A percentile compares a stretch with the other conserved stretches of the same genome.
phyloP scores from a whole-genome alignment of 2,329 filamentous ascomycete genomes.

The Sarocladium oryzae region DNA sequence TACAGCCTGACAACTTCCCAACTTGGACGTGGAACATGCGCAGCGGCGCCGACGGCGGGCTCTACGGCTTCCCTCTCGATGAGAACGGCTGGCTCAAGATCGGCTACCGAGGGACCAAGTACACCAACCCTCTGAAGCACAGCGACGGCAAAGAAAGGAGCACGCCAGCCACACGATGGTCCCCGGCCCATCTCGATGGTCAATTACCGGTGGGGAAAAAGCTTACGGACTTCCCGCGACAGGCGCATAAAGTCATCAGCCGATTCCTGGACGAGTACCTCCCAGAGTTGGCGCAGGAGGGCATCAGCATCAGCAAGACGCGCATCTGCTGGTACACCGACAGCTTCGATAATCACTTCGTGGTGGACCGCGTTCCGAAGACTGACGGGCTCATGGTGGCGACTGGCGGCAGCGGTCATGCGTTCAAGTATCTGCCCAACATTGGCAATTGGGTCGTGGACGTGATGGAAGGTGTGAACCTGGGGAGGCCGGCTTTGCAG shows the following conservation, averaged over 20 bases:
- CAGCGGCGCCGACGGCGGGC: slow-evolving; percentile 26
- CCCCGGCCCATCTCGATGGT: neutral
- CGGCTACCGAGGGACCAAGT: slow-evolving; percentile 45
- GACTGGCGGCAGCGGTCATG: slow-evolving; percentile 53
- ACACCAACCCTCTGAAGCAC: slow-evolving; percentile 34
- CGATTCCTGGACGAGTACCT: slow-evolving; percentile 32
- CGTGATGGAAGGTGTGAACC: slow-evolving; percentile 33
- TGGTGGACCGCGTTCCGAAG: slow-evolving; percentile 35
- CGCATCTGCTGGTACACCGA: slow-evolving; percentile 15
- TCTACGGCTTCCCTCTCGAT: slow-evolving; percentile 42
- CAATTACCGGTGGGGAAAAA: slow-evolving; percentile 12
- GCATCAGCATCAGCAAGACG: slow-evolving; percentile 29
- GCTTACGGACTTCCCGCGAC: slow-evolving; percentile 19
- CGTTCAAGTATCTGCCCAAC: slow-evolving; percentile 52
- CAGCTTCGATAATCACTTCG: slow-evolving; percentile 17
- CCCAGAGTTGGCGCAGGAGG: slow-evolving; percentile 31
- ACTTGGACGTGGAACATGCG: slow-evolving; percentile 25
- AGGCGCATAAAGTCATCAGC: slow-evolving; percentile 22
- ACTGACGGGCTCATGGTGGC: slow-evolving; percentile 52
- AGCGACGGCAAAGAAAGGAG: slow-evolving; percentile 31
- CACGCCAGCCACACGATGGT: slow-evolving; percentile 33
- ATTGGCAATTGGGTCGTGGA: slow-evolving; percentile 48
- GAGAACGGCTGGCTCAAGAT: slow-evolving; percentile 39
- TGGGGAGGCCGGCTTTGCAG: slow-evolving; percentile 20
- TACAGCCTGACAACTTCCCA: slow-evolving; percentile 15